Evolutionary conservation across 1,139 yeast genomes (phyloP).

Genomic region (Taphrina flavorubra): DNA sequence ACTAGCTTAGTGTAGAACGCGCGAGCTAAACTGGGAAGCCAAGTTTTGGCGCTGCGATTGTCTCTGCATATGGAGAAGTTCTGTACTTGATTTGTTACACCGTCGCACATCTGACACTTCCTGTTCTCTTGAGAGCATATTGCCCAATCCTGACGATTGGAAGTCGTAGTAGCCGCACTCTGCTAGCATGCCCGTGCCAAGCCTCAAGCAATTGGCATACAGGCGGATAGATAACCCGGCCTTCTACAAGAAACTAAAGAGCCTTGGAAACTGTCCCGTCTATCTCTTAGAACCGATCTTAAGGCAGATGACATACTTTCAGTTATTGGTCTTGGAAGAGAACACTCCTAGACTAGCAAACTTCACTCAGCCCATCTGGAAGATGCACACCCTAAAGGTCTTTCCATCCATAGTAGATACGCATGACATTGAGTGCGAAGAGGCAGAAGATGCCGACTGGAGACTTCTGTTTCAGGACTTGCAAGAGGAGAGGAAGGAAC

Average conservation of each 20-base stretch:
- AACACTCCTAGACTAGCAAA: constrained; percentile 19
- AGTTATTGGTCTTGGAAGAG: constrained; percentile 17
- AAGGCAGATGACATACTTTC: constrained; percentile 14
- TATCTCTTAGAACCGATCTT: constrained; percentile 9
- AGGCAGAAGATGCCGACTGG: constrained; percentile 23
- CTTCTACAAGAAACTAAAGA: constrained; percentile 1
- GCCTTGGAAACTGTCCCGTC: constrained; percentile 14
- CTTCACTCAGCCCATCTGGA: constrained; percentile 20
- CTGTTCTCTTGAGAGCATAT: too few relatives aligned
- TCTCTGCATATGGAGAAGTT: too few relatives aligned
- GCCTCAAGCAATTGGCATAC: constrained; percentile 19
- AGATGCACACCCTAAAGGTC: constrained; percentile 26
- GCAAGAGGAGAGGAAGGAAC: constrained; percentile 19
- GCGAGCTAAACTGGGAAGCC: too few relatives aligned
- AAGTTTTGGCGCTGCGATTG: too few relatives aligned
- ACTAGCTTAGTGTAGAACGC: too few relatives aligned
- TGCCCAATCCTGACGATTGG: too few relatives aligned
- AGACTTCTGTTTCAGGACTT: constrained; percentile 17
- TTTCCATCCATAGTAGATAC: constrained; percentile 19
- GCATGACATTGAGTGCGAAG: constrained; percentile 22
- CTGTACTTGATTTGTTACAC: too few relatives aligned
- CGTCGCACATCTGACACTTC: too few relatives aligned
- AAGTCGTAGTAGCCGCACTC: too few relatives aligned
- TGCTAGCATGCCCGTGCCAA: background rate
- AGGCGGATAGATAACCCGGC: constrained; percentile 10